A percentile compares a stretch with the other conserved stretches of the same genome.
phyloP scores from a whole-genome alignment of 768 basidiomycete species.

The Galerina sulciceps region DNA sequence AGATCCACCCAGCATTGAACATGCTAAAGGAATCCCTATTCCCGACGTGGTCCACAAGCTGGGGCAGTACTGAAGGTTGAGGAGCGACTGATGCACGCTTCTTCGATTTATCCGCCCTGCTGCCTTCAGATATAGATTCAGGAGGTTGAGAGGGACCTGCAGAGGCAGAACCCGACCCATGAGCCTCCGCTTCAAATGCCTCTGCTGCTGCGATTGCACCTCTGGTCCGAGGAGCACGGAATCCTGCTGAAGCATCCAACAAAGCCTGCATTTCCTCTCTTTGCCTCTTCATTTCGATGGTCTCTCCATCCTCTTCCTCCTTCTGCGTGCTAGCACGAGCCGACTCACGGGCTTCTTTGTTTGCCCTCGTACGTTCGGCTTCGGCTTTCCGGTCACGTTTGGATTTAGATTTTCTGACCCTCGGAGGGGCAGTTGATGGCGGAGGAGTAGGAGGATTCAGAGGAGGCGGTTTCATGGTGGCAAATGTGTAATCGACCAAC shows the following conservation, averaged over 20 bases:
- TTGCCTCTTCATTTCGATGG: not conserved
- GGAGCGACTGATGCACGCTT: slow-evolving; percentile 32
- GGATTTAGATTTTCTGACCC: slow-evolving; percentile 39
- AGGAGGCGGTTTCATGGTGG: slow-evolving; percentile 62
- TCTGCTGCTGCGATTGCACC: slow-evolving; percentile 44
- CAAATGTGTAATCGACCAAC: slow-evolving; percentile 71
- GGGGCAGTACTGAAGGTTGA: slow-evolving; percentile 43
- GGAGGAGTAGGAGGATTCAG: slow-evolving; percentile 32
- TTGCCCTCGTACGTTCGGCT: slow-evolving; percentile 33
- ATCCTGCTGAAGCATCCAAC: slow-evolving; percentile 46
- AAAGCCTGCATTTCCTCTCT: slow-evolving; percentile 16
- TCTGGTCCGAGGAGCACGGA: slow-evolving; percentile 55
- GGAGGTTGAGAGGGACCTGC: not conserved
- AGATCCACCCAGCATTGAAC: slow-evolving; percentile 89
- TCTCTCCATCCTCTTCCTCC: not conserved
- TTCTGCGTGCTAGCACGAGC: slow-evolving; percentile 22
- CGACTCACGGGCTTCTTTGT: slow-evolving; percentile 34
- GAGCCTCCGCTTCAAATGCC: slow-evolving; percentile 42
- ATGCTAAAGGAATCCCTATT: slow-evolving; percentile 73
- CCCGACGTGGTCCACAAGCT: slow-evolving; percentile 74
- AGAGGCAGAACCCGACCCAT: slow-evolving; percentile 11
- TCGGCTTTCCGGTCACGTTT: slow-evolving; percentile 47
- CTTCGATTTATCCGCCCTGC: slow-evolving; percentile 15
- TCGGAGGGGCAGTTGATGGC: slow-evolving; percentile 46
- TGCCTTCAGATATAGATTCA: slow-evolving; percentile 8